Base-by-base conservation (phyloP, 1,139 yeast species). In the Yamadazyma songkhlaensis region DNA sequence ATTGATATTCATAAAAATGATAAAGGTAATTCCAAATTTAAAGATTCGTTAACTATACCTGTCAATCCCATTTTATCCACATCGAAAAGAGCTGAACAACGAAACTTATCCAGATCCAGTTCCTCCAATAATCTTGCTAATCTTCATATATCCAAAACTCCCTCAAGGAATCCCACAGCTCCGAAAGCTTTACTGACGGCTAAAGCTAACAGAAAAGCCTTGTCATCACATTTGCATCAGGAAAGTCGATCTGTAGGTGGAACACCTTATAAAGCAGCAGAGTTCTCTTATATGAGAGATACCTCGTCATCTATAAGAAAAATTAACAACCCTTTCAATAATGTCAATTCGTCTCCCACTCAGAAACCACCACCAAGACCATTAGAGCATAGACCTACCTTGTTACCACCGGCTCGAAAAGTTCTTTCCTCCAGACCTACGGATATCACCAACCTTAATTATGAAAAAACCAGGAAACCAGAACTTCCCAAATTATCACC, bases 221-320 rank as follows among this genome's bases (percentile, higher is more conserved):
- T 37, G 11, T 29, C 35, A 6, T 34, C 36, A 6, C 42, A 38
- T 24, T 24, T 38, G n/a, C 32, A 33, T 7, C 34, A 37, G 22
- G 43, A 39, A 12, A 14, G 39, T 2, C 35, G 36, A 21, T 38
- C 42, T 3, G 39, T 32, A 5, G 40, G 42, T 9, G 33, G 32
- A 11, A 43, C 47, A 2, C 47, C 46, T 27, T n/a, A 12, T 11
- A 27, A 27, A 8, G 10, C 5, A n/a, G 29, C 32, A 10, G 43
- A 37, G 13, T 26, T 45, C 13, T 44, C 49, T 5, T 49, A 48
- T 27, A 49, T 49, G 53, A 46, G 38, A 37, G 49, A 42, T 10
- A 49, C 53, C 3, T 39, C 48, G 8, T 46, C 50, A 6, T 48
- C 51, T 1, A 26, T 39, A 30, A 38, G 45, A 20, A 43, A 41